Evolutionary conservation across 1,284 basidiomycete species (phyloP), one percentile per base, ranked within the genome.

Genomic region (Ustilago hordei): DNA sequence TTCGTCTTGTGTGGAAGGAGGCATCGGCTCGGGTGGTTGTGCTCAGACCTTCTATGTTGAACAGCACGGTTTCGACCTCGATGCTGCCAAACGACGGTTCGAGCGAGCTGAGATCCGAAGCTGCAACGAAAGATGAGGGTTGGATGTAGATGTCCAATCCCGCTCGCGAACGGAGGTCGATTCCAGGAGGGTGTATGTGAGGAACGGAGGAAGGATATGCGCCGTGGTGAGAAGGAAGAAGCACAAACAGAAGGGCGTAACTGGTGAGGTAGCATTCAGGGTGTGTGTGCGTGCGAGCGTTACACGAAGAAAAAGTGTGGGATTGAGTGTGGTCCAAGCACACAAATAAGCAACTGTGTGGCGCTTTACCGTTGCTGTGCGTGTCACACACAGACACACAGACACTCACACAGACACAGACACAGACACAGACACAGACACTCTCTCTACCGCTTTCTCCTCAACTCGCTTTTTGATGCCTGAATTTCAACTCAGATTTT

Each of bases 11-110:
- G 64, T 45, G 56, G 61, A 61, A 17, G 55, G 60, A 58, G 64
- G 65, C 70, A 73, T 73, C 52, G 39, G 64, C 60, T 62, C 53
- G 39, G 17, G 61, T 39, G 50, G 43, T 41, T 32, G 43, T 59
- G 43, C 45, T 34, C 8, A 19, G 34, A 19, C 28, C 11, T 28
- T 36, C 9, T 47, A 41, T 38, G 36, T n/a, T 23, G 31, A 35
- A 35, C 13, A 31, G 41, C 41, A 15, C 28, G 43, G n/a, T 19
- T 45, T 45, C 39, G 39, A 41, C 39, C 39, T 45, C 43, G 43
- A 19, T 45, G 43, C 43, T 45, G 43, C 43, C n/a, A 19, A 45
- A 8, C n/a, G 43, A 45, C 43, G n/a, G 43, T 45, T 28, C 3
- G 23, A 28, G 23, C 43, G 50, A 52, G 31, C 52, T 36, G 50